Evolutionary conservation across 176 grass and related monocot species (phyloP), one percentile per base, ranked within the genome.

Genomic region (Oryza officinalis): DNA sequence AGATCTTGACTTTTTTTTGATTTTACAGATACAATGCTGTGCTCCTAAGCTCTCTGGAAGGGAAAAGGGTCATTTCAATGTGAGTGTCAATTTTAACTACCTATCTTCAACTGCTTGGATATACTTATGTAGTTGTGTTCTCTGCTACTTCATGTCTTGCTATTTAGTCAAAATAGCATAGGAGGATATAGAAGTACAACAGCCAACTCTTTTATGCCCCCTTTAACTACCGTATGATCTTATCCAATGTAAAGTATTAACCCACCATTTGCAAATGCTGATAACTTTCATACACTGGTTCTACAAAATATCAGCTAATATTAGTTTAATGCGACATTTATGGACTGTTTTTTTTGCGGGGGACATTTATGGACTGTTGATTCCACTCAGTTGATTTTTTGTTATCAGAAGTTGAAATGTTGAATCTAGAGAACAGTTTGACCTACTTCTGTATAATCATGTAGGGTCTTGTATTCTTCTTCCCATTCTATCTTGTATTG

Each of bases 1-100:
- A 49, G 67, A 27, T 88, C 5, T 80, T 76, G 28, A 37, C 45
- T 1, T 10, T 37, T 88, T 33, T 76, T 27, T 94, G 73, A 50
- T 72, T 93, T 75, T 74, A 50, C 87, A 99, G 96, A 77, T 99
- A 83, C 76, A 87, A 89, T 81, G 89, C 87, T 83, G 82, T 94
- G 37, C 76, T 99, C 40, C 25, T 99, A 77, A 93, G 83, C 71
- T 99, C 93, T 77, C 91, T 96, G 37, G 87, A 94, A 87, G 91
- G 91, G 31, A 92, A 87, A 92, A 82, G 76, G 57, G 87, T 92
- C 35, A 68, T 96, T 60, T 90, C 93, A 13, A 90, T 94, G 96
- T 96, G 89, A 83, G 72, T 44, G 32, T 43, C 67, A 69, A 63
- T 82, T 80, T 80, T 81, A 44, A 65, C 47, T 45, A 22, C 63